A percentile compares a stretch with the other conserved stretches of the same genome.
Evolutionary conservation across 169 alveolate species (phyloP).

Genomic region (Plasmodium gallinaceum): DNA sequence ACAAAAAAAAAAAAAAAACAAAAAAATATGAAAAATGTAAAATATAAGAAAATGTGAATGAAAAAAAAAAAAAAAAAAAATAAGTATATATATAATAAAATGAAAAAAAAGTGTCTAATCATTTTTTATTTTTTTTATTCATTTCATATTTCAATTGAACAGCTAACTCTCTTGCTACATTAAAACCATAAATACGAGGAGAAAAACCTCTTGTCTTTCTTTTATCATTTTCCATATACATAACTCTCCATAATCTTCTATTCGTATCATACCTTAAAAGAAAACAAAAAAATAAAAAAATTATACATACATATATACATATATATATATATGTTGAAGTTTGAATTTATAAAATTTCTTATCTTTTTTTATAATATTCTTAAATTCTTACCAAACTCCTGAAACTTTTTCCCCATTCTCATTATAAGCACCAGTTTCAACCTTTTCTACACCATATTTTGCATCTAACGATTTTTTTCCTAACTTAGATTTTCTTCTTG

Average conservation of each 20-base stretch:
- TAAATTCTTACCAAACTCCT: constrained; percentile 57
- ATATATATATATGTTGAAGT: neutral
- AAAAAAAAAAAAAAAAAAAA: neutral
- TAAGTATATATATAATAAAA: neutral
- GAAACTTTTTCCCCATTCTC: constrained; percentile 74
- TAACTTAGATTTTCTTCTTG: constrained; percentile 14
- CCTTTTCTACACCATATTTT: constrained; percentile 31
- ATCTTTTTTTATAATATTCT: neutral
- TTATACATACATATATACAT: neutral
- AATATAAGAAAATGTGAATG: neutral
- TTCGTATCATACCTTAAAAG: constrained; percentile 68
- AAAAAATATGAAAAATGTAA: neutral
- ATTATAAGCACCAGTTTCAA: constrained; percentile 68
- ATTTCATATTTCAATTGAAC: constrained; percentile 71
- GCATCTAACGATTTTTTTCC: constrained; percentile 9
- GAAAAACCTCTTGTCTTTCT: constrained; percentile 72
- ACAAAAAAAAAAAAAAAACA: neutral
- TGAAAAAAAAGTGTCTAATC: neutral
- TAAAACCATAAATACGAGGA: constrained; percentile 71
- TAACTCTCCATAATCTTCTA: constrained; percentile 71
- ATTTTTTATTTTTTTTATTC: constrained; percentile 65
- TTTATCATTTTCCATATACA: constrained; percentile 75
- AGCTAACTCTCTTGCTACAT: constrained; percentile 64
- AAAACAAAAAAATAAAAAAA: neutral
- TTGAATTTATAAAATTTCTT: neutral